phyloP scores from a whole-genome alignment of 768 basidiomycete species.

The Tylopilus subfusipes region DNA sequence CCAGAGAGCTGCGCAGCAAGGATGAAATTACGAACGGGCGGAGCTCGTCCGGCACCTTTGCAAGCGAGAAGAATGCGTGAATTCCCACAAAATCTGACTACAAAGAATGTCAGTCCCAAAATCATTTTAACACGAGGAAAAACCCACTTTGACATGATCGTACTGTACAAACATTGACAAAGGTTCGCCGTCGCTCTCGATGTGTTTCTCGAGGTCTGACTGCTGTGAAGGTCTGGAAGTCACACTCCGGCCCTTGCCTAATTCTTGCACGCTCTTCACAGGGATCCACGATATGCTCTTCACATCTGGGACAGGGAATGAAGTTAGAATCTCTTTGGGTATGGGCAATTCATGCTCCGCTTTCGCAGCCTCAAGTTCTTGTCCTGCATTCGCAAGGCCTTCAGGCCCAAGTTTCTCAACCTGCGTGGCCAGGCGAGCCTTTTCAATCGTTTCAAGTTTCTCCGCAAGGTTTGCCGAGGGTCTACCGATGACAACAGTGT shows the following conservation, averaged over 20 bases:
- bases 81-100: constrained; percentile 93
- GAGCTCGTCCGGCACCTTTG: constrained; percentile 65
- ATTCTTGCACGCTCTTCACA: constrained; percentile 62
- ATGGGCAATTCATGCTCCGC: constrained; percentile 81
- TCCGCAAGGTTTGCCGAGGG: constrained; percentile 84
- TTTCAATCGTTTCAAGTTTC: constrained; percentile 77
- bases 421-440: constrained; percentile 68
- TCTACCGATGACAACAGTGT: constrained; percentile 77
- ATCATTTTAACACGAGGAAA: neutral
- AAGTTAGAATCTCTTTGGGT: constrained; percentile 72
- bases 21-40: constrained; percentile 52
- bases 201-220: constrained; percentile 52
- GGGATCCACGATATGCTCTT: constrained; percentile 92
- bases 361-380: constrained; percentile 77
- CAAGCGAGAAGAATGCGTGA: constrained; percentile 74
- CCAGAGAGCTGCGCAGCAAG: neutral
- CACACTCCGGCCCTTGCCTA: constrained; percentile 44
- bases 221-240: constrained; percentile 30
- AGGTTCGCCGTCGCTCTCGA: constrained; percentile 62
- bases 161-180: constrained; percentile 91
- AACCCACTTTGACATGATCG: constrained; percentile 79
- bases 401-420: constrained; percentile 69
- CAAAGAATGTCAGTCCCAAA: neutral
- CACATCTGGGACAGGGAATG: constrained; percentile 90
- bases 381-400: constrained; percentile 69